Percentiles rank a stretch among this genome's conserved stretches.
phyloP scores from a whole-genome alignment of 2,329 filamentous ascomycete genomes.

The Grosmannia huntii region DNA sequence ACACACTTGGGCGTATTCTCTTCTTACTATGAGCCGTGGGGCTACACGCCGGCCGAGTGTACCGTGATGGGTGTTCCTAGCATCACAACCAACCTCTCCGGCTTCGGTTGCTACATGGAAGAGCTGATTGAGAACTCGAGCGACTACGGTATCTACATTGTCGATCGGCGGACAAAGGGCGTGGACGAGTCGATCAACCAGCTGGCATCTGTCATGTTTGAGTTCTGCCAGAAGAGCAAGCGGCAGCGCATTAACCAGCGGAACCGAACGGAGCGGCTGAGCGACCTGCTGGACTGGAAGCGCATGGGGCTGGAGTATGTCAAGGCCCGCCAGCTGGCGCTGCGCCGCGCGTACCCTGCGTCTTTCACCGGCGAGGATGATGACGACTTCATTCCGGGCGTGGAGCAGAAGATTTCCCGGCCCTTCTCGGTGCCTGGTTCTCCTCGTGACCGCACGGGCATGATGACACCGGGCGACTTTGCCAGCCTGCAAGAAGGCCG shows the following conservation, averaged over 20 bases:
- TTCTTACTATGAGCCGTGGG: slow-evolving; percentile 99
- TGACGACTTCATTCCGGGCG: slow-evolving; percentile 81
- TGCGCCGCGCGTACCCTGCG: slow-evolving; percentile 79
- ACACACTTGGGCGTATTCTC: slow-evolving; percentile 93
- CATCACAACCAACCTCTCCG: slow-evolving; percentile 95
- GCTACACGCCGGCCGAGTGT: slow-evolving; percentile 95
- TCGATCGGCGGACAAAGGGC: slow-evolving; percentile 87
- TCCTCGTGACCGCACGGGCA: slow-evolving; percentile 77
- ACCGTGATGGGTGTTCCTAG: slow-evolving; percentile 98
- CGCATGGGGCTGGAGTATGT: slow-evolving; percentile 99
- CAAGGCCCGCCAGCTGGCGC: slow-evolving; percentile 85
- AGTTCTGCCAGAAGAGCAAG: slow-evolving; percentile 85
- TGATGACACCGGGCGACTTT: slow-evolving; percentile 99
- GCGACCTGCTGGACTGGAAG: slow-evolving; percentile 96
- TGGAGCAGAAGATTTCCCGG: slow-evolving; percentile 88
- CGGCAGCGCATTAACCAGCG: slow-evolving; percentile 97
- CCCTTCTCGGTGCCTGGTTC: slow-evolving; percentile 91
- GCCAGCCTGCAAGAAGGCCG: slow-evolving; percentile 88
- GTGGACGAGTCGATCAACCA: slow-evolving; percentile 97
- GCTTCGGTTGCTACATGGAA: slow-evolving; percentile 99
- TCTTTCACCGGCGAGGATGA: slow-evolving; percentile 75
- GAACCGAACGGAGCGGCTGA: slow-evolving; percentile 88
- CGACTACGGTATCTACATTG: slow-evolving; percentile 98
- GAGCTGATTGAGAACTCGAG: slow-evolving; percentile 95
- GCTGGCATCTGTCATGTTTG: slow-evolving; percentile 81